Base-by-base conservation (phyloP, 106 monocot genomes). In the Vanilla planifolia region DNA sequence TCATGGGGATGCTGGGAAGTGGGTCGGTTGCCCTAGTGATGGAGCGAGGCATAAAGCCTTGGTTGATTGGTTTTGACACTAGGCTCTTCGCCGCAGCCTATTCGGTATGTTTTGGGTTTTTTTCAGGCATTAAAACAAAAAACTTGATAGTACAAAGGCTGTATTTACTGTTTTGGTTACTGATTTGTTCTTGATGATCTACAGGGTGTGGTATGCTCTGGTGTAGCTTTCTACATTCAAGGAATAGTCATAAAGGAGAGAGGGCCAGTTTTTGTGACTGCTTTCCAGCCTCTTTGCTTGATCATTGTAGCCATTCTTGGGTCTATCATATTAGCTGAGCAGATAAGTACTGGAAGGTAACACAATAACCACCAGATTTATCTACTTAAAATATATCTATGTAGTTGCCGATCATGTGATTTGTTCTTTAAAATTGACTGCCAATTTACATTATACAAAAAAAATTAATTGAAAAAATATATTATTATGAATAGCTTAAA, bases 31-130 rank as follows among this genome's bases (percentile, higher is more conserved):
- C 88, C 1, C 62, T 82, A 4, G 69, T 82, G 3, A 70, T 77
- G 71, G 74, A 76, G 59, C 73, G 70, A 6, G 59, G 70, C 9
- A 14, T 43, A 2, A 44, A 70, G 28, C 76, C 85, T 22, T 93
- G 93, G 93, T 22, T 47, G 29, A 81, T 93, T 14, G 76, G 79
- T 3, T 81, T 66, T 36, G 85, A 88, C 40, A 62, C 59, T 14
- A 69, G 74, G 34, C 75, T 93, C 33, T 35, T 76, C 29, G 74
- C 93, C 1, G 76, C 77, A 11, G 62, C 75, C 37, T 93, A 93
- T 61, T 81, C 88, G 25, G 93, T 93, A 79, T 4, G 15, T 28
- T 15, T 34, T 20, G 17, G 27, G 6, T 30, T 30, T 40, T 8
- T 40, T 6, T 40, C 13, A 0, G 39, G 13, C 39, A 40, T 2